Conservation (phyloP, 2,329 filamentous ascomycete genomes). For the Pseudocercospora musae region DNA sequence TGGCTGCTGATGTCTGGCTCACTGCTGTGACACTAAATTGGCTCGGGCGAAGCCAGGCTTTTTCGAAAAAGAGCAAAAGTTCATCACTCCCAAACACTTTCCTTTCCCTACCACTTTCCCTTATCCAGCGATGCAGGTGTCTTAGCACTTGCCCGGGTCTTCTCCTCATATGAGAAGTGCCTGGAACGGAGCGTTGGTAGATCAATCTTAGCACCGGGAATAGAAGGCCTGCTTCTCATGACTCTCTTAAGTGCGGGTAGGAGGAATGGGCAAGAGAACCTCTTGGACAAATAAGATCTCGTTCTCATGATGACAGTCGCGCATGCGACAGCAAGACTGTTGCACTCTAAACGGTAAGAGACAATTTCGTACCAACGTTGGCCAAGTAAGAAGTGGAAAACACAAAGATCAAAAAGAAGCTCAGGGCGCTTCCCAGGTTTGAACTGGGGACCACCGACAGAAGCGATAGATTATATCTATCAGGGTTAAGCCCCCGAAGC, state of each 20-base stretch:
- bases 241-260: conserved; percentile 28
- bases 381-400: neutral
- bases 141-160: conserved; percentile 43
- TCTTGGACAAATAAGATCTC: conserved; percentile 32
- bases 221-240: conserved; percentile 36
- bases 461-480: neutral
- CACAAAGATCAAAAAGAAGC: neutral
- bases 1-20: neutral
- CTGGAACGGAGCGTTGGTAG: conserved; percentile 50
- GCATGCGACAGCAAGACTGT: neutral
- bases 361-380: neutral
- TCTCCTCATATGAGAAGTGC: conserved; percentile 35
- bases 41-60: neutral
- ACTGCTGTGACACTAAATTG: neutral
- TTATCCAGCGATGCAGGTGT: conserved; percentile 44
- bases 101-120: conserved; percentile 1
- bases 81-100: neutral
- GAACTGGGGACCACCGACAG: neutral
- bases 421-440: neutral
- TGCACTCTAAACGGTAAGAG: neutral
- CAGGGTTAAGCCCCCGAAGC: neutral
- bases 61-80: neutral
- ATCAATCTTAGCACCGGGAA: conserved; percentile 33
- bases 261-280: conserved; percentile 39
- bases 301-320: neutral